Evolutionary conservation across 306 rosid genomes (phyloP), one percentile per base, ranked within the genome.

Genomic region (Elaeagnus macrophylla): DNA sequence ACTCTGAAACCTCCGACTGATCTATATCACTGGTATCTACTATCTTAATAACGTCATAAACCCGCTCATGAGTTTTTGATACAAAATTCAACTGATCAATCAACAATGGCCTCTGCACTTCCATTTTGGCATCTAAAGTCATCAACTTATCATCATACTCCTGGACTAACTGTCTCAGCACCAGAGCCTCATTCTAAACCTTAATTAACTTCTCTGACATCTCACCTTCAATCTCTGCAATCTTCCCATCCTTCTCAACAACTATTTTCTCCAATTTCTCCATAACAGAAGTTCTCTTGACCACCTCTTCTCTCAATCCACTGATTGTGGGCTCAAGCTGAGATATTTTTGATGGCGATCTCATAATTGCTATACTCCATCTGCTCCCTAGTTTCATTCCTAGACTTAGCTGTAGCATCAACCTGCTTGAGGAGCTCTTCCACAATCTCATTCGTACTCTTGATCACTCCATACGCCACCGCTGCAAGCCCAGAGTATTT

Each of bases 321-420:
- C 89, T 66, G 11, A 87, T 87, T 0, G 83, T 75, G 18, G 99
- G 93, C 74, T 91, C 99, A 12, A 91, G 88, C 79, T 87, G 96
- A 48, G 99, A 91, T 65, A 91, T 84, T 70, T 70, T 86, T 96
- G 59, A 91, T 91, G 49, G 99, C 99, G 68, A 91, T 87, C 79
- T 91, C 96, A 35, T 91, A 91, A 62, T 80, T 87, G 75, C 99
- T 83, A 68, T 80, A 87, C 67, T 91, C 95, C 79, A 91, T 80
- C 64, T 91, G 95, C 62, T 87, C 99, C 67, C 99, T 80, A 0
- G 93, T 76, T 65, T 91, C 95, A 56, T 87, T 79, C 72, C 95
- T 73, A 9, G 87, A 74, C 77, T 91, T 87, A 5, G 59, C 39
- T 9, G 89, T 69, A 12, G 79, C 72, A n/a, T 91, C 96, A 15